Conservation (phyloP, 2,329 filamentous ascomycete species). For the Phialophora tarda region DNA sequence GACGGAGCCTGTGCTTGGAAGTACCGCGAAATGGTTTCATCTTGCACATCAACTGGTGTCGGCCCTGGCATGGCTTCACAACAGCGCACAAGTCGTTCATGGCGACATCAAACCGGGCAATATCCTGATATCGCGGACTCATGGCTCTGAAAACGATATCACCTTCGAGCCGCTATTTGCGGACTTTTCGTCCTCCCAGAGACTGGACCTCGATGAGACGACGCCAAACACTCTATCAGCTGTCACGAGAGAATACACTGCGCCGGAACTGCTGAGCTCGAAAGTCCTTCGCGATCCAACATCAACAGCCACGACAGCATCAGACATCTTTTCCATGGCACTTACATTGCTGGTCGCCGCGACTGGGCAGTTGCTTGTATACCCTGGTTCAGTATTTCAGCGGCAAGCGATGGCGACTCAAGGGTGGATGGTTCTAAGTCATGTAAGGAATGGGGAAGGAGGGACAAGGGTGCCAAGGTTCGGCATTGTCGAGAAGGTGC, state of each 20-base stretch:
- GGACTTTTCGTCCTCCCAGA: slow-evolving; percentile 53
- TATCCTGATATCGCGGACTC: slow-evolving; percentile 46
- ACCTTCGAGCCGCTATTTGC: slow-evolving; percentile 47
- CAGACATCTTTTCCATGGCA: slow-evolving; percentile 55
- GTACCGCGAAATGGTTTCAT: slow-evolving; percentile 46
- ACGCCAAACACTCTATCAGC: slow-evolving; percentile 45
- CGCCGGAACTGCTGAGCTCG: slow-evolving; percentile 51
- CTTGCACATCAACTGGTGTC: slow-evolving; percentile 50
- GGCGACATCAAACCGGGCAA: slow-evolving; percentile 57
- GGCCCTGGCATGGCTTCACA: slow-evolving; percentile 53
- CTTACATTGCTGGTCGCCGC: slow-evolving; percentile 53
- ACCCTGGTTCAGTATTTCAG: slow-evolving; percentile 49
- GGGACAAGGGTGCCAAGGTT: slow-evolving; percentile 49
- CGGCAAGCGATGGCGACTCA: slow-evolving; percentile 52
- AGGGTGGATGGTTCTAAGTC: slow-evolving; percentile 51
- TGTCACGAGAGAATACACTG: slow-evolving; percentile 53
- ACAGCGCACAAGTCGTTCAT: slow-evolving; percentile 50
- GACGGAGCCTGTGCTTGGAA: slow-evolving; percentile 53
- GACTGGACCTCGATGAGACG: slow-evolving; percentile 31
- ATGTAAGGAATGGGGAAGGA: slow-evolving; percentile 47
- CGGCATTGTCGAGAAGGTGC: slow-evolving; percentile 48
- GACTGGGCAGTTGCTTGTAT: slow-evolving; percentile 53
- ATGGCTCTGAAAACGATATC: slow-evolving; percentile 10
- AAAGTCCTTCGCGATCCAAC: slow-evolving; percentile 46
- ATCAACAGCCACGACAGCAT: slow-evolving; percentile 46